Base-by-base conservation (phyloP, 164 flowering plant genomes). In the Magnolia changhungtana region DNA sequence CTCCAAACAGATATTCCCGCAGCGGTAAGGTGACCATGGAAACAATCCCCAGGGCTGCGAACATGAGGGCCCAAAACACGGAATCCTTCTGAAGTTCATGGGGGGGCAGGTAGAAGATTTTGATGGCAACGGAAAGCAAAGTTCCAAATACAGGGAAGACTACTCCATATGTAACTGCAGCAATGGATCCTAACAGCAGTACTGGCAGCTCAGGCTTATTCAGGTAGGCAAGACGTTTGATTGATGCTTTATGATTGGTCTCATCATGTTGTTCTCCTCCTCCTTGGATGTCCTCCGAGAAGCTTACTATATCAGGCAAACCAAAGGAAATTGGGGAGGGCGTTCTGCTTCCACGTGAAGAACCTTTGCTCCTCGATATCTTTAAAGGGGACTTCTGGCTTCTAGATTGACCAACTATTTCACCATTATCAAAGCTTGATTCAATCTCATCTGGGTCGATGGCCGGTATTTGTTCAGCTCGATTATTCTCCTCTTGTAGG, bases 191-290 rank as follows among this genome's bases (percentile, higher is more conserved):
- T 49, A 87, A 65, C 23, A 90, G 20, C 74, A 92, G 66, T 71
- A 80, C 61, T 50, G 86, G 88, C 10, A 85, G 0, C 84, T 92
- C 96, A 59, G 94, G 89, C 75, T 83, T 88, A 85, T 89, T 89
- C 75, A 89, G 67, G 58, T 66, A 51, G 8, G 89, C 93, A 8
- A 92, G 72, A 8, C 89, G 83, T 63, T 21, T 71, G 8, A 89
- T 51, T 0, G 90, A 78, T 50, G 83, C 86, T 2, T 78, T 59
- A 7, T 21, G 14, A 9, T 1, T 55, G 1, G 50, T 19, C 16
- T 14, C 27, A 16, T 37, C 71, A 68, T 68, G 21, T 3, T 20
- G 4, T 13, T 31, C 71, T 37, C 20, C 72, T 27, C 71, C 75
- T 45, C 61, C 78, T 29, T 75, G 80, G 10, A 20, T 74, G 31